Percentiles rank a stretch among this genome's conserved stretches.
Conservation (phyloP, 1,284 basidiomycete species). For the Meripilus lineatus region DNA sequence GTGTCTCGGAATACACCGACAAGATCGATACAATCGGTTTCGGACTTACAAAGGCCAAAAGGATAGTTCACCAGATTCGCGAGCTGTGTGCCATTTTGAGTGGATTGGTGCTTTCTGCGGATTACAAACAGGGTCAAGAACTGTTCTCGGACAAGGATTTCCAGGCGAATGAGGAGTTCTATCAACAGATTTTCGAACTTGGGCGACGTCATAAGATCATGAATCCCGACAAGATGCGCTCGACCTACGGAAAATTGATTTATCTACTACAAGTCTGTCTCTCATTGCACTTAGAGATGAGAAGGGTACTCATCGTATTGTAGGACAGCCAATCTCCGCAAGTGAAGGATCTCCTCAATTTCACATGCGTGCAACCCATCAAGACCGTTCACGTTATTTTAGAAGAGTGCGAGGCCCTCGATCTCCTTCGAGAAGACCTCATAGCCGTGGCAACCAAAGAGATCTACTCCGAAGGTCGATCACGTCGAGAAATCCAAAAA, state of each 20-base stretch:
- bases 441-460: slow-evolving; percentile 71
- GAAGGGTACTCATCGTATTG: background rate
- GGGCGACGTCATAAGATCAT: slow-evolving; percentile 82
- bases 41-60: slow-evolving; percentile 69
- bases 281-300: background rate
- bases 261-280: slow-evolving; percentile 68
- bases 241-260: slow-evolving; percentile 79
- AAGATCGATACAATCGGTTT: slow-evolving; percentile 76
- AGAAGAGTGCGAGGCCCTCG: slow-evolving; percentile 56
- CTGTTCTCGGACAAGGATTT: slow-evolving; percentile 76
- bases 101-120: slow-evolving; percentile 70
- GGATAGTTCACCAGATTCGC: slow-evolving; percentile 77
- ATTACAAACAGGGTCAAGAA: slow-evolving; percentile 82
- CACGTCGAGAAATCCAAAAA: slow-evolving; percentile 68
- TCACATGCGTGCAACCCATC: slow-evolving; percentile 71
- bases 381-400: slow-evolving; percentile 65
- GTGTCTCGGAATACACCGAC: slow-evolving; percentile 81
- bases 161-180: slow-evolving; percentile 69
- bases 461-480: slow-evolving; percentile 66
- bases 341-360: slow-evolving; percentile 69
- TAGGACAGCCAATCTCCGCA: slow-evolving; percentile 77
- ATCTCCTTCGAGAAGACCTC: slow-evolving; percentile 68
- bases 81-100: slow-evolving; percentile 81
- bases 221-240: slow-evolving; percentile 84
- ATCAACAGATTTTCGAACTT: slow-evolving; percentile 70